These are phyloP conservation scores for Hexamita inflata DNA, from an alignment of 208 protist species.

Conservation along the genomic window DNA sequence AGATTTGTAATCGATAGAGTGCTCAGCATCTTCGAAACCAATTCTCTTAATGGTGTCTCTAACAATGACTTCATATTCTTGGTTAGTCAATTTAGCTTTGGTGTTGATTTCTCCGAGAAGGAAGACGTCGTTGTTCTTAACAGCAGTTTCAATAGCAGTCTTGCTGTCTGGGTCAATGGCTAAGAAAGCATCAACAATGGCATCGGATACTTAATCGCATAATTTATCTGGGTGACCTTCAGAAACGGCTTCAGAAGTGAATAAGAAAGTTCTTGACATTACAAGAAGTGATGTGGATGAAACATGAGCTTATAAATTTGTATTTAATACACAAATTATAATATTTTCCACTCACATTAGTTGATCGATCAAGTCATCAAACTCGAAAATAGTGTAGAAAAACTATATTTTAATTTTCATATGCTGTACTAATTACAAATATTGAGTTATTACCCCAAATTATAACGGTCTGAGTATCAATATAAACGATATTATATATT, in stretches of 20 bases:
- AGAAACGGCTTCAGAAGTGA: constrained; percentile 6
- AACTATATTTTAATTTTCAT: too few relatives aligned
- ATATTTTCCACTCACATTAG: too few relatives aligned
- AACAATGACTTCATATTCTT: constrained; percentile 94
- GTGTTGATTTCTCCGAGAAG: constrained; percentile 98
- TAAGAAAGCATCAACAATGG: constrained; percentile 94
- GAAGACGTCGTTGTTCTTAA: constrained; percentile 94
- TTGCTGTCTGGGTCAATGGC: constrained; percentile 78
- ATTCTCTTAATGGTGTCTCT: constrained; percentile 84
- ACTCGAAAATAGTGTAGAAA: too few relatives aligned
- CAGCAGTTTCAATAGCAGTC: constrained; percentile 90
- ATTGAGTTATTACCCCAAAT: too few relatives aligned
- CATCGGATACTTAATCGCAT: constrained; percentile 76
- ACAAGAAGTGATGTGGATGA: too few relatives aligned
- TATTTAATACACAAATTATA: too few relatives aligned
- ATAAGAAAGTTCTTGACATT: too few relatives aligned
- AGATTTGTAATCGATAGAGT: constrained; percentile 50
- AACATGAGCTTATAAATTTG: too few relatives aligned
- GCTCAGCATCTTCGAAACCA: constrained; percentile 76
- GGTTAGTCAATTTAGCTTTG: constrained; percentile 61
- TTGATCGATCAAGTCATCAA: too few relatives aligned
- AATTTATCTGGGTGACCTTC: constrained; percentile 24
- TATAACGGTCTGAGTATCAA: too few relatives aligned
- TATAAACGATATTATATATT: too few relatives aligned
- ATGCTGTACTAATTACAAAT: too few relatives aligned